Evolutionary conservation across 2,329 filamentous ascomycete species (phyloP).

Genomic region (Aureobasidium melanogenum): DNA sequence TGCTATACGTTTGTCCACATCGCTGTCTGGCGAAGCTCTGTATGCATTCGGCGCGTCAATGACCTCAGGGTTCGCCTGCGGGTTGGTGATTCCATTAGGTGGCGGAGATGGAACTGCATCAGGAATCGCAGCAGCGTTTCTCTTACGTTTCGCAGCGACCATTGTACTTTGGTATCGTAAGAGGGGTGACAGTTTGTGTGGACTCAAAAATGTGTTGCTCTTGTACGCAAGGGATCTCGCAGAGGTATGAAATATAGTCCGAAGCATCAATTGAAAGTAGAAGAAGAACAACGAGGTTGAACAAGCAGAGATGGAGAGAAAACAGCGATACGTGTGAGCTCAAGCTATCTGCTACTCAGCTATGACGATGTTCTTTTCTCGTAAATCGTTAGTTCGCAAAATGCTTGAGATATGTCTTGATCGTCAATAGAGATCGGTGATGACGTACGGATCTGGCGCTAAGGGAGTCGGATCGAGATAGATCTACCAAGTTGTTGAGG

Average conservation of each 20-base stretch:
- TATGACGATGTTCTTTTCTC: constrained; percentile 3
- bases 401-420: neutral
- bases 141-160: constrained; percentile 3
- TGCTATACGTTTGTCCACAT: constrained; percentile 23
- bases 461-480: neutral
- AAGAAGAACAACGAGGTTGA: neutral
- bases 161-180: neutral
- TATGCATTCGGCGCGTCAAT: constrained; percentile 34
- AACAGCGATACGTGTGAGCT: neutral
- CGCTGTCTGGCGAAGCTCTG: constrained; percentile 36
- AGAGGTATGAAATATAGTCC: neutral
- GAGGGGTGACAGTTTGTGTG: neutral
- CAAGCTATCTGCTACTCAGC: neutral
- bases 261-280: constrained; percentile 1
- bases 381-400: neutral
- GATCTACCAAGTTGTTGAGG: neutral
- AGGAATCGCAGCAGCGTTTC: neutral
- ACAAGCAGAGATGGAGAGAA: neutral
- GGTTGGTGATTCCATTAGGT: constrained; percentile 19
- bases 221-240: constrained; percentile 4
- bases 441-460: constrained; percentile 8
- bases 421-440: neutral
- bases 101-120: neutral
- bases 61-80: constrained; percentile 31
- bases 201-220: neutral